Evolutionary conservation across 768 basidiomycete genomes (phyloP), one percentile per base, ranked within the genome.

Genomic region (Fistulinella prunicolor): DNA sequence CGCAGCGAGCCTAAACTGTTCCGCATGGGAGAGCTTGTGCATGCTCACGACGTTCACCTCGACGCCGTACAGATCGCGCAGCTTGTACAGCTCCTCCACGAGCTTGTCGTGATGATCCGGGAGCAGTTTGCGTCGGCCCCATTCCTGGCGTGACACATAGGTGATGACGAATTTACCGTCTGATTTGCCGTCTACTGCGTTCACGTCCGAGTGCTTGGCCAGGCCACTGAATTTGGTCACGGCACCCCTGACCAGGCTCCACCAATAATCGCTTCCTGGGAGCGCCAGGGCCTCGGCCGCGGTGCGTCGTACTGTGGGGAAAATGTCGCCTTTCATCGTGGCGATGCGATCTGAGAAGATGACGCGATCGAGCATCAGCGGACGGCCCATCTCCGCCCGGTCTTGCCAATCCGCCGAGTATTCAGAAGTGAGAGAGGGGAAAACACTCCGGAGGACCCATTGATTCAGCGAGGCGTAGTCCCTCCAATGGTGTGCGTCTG

Each of bases 381-480:
- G 78, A 7, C 79, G 78, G 5, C 73, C 82, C 66, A 86, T 81
- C 36, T 81, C 76, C 6, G 78, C 75, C 40, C 92, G 83, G 61
- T 95, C 94, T 24, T 73, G 73, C 83, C 92, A 94, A 66, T 95
- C 94, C 54, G 82, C 78, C 38, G 75, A 70, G 66, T 86, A 94
- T 65, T 94, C 92, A 70, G 88, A 80, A 1, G 81, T 78, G 45
- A 82, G 72, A 3, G 85, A 87, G 2, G 94, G 94, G 65, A 95
- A 92, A 48, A 82, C 78, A 24, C 82, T 79, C 40, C 86, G 84
- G 21, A 90, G 72, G 40, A 94, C 80, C 77, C 81, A 90, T 70
- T 94, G 81, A 66, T 95, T 95, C 92, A 96, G 92, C 29, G 75
- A 70, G 6, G 94, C 83, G 53, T 94, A 93, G 68, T 96, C 94